These are phyloP conservation scores for Russula sp. DNA, from an alignment of 768 basidiomycete genomes.

Conservation along the genomic window DNA sequence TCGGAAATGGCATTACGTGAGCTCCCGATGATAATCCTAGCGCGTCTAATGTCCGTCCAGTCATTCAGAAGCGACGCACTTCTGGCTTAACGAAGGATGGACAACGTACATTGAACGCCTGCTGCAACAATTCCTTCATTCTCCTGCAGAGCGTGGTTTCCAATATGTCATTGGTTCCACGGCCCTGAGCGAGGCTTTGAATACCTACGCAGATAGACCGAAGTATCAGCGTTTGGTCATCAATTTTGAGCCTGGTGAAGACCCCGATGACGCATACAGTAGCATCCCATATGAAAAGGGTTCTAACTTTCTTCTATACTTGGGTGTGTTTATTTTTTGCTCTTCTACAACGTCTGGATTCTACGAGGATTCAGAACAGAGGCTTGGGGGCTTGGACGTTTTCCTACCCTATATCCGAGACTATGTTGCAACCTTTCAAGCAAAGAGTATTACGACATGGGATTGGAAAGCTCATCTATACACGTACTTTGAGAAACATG, in stretches of 20 bases:
- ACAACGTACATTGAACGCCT: conserved; percentile 90
- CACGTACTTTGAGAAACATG: conserved; percentile 53
- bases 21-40: conserved; percentile 13
- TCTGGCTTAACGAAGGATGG: conserved; percentile 92
- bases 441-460: conserved; percentile 74
- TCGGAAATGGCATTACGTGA: conserved; percentile 84
- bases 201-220: conserved; percentile 49
- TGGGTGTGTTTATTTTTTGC: conserved; percentile 47
- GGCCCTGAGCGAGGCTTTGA: conserved; percentile 61
- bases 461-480: conserved; percentile 82
- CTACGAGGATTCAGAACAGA: conserved; percentile 40
- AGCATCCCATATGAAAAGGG: conserved; percentile 85
- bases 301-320: conserved; percentile 75
- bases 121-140: conserved; percentile 59
- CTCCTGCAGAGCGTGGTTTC: conserved; percentile 72
- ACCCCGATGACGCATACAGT: conserved; percentile 71
- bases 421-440: conserved; percentile 76
- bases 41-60: conserved; percentile 26
- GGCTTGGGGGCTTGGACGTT: conserved; percentile 71
- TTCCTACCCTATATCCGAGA: conserved; percentile 81
- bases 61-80: conserved; percentile 67
- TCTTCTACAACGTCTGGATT: neutral
- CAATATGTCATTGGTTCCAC: conserved; percentile 72
- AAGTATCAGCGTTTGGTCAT: conserved; percentile 78
- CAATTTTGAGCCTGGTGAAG: conserved; percentile 63